These are phyloP conservation scores for Chrysosporium keratinophilum DNA, from an alignment of 2,329 filamentous ascomycete species.

Conservation along the genomic window DNA sequence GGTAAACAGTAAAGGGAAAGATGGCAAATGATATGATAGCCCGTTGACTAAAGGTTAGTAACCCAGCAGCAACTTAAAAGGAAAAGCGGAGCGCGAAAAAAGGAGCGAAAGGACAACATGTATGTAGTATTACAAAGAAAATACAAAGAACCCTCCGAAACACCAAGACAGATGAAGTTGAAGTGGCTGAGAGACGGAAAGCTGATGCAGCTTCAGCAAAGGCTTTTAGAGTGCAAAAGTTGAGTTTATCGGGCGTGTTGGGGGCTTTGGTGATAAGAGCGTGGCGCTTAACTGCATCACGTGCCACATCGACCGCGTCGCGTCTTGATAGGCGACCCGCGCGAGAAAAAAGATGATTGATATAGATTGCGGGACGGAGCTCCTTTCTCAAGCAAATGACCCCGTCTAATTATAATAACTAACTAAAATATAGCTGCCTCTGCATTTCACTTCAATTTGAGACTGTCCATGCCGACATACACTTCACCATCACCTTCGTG, in stretches of 20 bases:
- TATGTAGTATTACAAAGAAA: slow-evolving; percentile 11
- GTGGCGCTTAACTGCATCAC: neutral
- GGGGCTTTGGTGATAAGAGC: neutral
- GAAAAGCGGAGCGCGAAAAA: neutral
- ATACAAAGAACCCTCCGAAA: slow-evolving; percentile 8
- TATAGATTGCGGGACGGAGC: too few species aligned
- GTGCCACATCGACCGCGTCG: neutral
- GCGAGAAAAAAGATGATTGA: too few species aligned
- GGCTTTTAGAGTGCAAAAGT: neutral
- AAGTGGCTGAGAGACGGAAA: neutral
- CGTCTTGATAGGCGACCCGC: too few species aligned
- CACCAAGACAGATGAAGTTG: slow-evolving; percentile 1
- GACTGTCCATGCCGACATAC: too few species aligned
- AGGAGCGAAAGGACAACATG: neutral
- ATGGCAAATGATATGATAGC: neutral
- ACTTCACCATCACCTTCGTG: too few species aligned
- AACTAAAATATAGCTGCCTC: too few species aligned
- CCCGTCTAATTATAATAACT: too few species aligned
- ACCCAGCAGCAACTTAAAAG: neutral
- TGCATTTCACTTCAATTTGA: too few species aligned
- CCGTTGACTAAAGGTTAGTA: neutral
- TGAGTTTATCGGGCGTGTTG: neutral
- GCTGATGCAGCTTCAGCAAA: neutral
- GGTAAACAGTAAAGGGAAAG: neutral
- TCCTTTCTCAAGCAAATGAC: too few species aligned